Base-by-base conservation (phyloP, 2,329 filamentous ascomycete genomes). In the Periconia digitata region DNA sequence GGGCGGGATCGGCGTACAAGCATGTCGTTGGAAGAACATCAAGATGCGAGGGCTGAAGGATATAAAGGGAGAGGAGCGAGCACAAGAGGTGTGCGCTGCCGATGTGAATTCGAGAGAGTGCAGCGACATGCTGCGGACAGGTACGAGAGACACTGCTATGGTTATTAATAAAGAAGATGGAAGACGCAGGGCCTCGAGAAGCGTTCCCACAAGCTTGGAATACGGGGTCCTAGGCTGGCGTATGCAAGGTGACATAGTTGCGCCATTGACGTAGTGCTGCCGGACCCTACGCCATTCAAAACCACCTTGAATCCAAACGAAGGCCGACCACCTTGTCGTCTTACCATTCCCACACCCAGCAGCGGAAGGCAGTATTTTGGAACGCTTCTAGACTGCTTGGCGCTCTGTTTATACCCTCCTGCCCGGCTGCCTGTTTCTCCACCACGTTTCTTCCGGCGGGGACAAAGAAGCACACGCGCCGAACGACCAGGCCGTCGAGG, bases 351-450 rank as follows among this genome's bases (percentile, higher is more conserved):
- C 42, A 46, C 46, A 38, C 47, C 41, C 41, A 55, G 49, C 40
- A 41, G 40, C 50, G 56, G 53, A 44, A 55, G 51, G 45, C 51
- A 53, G 50, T 56, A 53, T 50, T 48, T 66, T 62, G 53, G 58
- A 64, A 60, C 60, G 59, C 63, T 60, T 69, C 64, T 58, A 67
- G 66, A 53, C 61, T 43, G 50, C 65, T 69, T 67, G 66, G 65
- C 65, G 44, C 23, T 47, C 43, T 51, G 49, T 55, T 51, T 51
- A 45, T 53, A 56, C 48, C 53, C 35, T 23, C 46, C 45, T 44
- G 43, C 39, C 43, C 40, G 32, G 43, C 37, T 44, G 39, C 22
- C 21, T 45, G 50, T 46, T 24, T 49, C 45, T 52, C 47, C 46
- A 51, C 45, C 45, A 52, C 50, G 44, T 46, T 51, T 50, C 44